Conservation (phyloP, 768 basidiomycete species). For the Termitomyces heimii region DNA sequence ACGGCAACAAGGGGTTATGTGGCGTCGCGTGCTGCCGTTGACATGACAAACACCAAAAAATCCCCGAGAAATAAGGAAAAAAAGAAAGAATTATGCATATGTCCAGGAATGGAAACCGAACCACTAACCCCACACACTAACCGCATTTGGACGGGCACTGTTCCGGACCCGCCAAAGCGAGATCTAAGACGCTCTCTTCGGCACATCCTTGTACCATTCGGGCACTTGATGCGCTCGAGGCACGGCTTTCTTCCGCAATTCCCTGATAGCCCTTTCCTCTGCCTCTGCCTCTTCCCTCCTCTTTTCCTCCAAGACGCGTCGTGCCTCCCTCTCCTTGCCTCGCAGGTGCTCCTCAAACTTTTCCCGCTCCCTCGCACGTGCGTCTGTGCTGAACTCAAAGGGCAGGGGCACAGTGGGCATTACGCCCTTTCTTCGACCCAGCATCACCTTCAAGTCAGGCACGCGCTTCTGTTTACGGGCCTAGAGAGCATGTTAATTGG, state of each 20-base stretch:
- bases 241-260: slow-evolving; percentile 55
- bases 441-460: slow-evolving; percentile 48
- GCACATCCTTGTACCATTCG: slow-evolving; percentile 70
- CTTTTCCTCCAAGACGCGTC: slow-evolving; percentile 39
- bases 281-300: slow-evolving; percentile 41
- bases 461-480: slow-evolving; percentile 30
- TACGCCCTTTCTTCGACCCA: slow-evolving; percentile 40
- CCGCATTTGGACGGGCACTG: slow-evolving; percentile 4
- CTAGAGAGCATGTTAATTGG: too few species aligned
- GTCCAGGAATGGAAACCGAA: slow-evolving; percentile 14
- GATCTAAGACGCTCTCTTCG: slow-evolving; percentile 39
- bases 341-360: slow-evolving; percentile 55
- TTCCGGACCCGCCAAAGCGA: slow-evolving; percentile 21
- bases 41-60: slow-evolving; percentile 24
- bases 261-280: slow-evolving; percentile 57
- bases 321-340: slow-evolving; percentile 50
- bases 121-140: background rate
- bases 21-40: slow-evolving; percentile 32
- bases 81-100: slow-evolving; percentile 6
- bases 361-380: slow-evolving; percentile 54
- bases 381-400: slow-evolving; percentile 46
- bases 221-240: slow-evolving; percentile 69
- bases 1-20: slow-evolving; percentile 21
- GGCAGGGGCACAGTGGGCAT: slow-evolving; percentile 42
- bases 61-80: background rate